Evolutionary conservation across 1,139 yeast species (phyloP), one percentile per base, ranked within the genome.

Genomic region (Saccharomyces pastorianus): DNA sequence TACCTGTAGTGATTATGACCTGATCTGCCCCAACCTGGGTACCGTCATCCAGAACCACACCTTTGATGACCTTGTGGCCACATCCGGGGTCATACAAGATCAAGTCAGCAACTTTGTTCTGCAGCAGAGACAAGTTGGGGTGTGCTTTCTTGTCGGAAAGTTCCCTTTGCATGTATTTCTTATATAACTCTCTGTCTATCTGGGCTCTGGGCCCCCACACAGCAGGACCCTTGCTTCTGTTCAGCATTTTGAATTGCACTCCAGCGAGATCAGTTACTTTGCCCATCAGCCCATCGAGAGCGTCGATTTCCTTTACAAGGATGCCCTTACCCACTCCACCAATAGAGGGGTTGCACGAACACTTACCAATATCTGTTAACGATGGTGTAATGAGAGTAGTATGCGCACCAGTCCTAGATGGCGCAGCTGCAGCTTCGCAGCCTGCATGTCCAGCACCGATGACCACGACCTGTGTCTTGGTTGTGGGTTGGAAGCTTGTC

Each of bases 401-500:
- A 2, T 67, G 60, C 1, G 86, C 79, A 0, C 98, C 97, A 0
- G 88, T 69, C 58, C 99, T 76, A 0, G 98, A 96, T 0, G 96
- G 77, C 0, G 95, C 99, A 0, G 97, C 79, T 2, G 96, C 95
- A 0, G 99, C 99, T 70, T 95, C 99, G 63, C 96, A 86, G 2
- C 99, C 99, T 42, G 99, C 99, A 73, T 95, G 99, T 0, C 99
- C 99, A 9, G 96, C 99, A 2, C 99, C 99, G 26, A 95, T 82
- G 2, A 95, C 93, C 1, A 93, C 78, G 0, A 91, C 96, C 1
- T 93, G 44, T 17, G 44, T 38, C 25, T 17, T 38, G 8, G 26
- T 38, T 91, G 53, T 76, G 74, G 31, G 68, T 66, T 5, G 73
- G 71, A n/a, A 76, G 65, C 3, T 60, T 59, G 1, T 59, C 55